Conservation (phyloP, 2,329 filamentous ascomycete genomes). For the Talaromyces sp. region DNA sequence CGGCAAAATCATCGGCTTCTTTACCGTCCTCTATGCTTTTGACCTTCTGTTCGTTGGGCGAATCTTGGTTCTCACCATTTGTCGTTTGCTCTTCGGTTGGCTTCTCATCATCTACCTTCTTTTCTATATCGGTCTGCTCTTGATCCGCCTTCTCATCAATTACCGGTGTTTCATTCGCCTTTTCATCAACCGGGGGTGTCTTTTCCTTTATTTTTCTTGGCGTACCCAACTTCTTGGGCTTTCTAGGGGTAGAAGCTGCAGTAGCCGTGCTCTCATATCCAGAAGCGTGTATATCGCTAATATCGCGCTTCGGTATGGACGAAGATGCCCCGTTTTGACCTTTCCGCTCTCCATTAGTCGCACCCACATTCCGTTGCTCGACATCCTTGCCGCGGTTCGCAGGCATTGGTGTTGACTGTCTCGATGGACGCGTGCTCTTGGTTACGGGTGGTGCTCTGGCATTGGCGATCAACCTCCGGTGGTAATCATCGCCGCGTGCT, state of each 20-base stretch:
- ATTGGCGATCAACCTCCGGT: slow-evolving; percentile 28
- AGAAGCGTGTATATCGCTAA: not conserved
- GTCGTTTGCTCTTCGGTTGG: not conserved
- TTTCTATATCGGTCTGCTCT: not conserved
- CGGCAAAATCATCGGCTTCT: slow-evolving; percentile 1
- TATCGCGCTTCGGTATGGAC: not conserved
- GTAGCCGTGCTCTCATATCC: slow-evolving; percentile 2
- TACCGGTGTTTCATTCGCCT: not conserved
- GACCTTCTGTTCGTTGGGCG: not conserved
- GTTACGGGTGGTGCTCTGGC: slow-evolving; percentile 5
- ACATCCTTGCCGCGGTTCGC: not conserved
- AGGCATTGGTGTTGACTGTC: slow-evolving; percentile 5
- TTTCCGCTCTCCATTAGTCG: not conserved
- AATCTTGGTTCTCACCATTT: too few relatives aligned
- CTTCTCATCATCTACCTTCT: not conserved
- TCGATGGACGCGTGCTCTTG: not conserved
- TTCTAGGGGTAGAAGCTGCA: not conserved
- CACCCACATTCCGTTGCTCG: slow-evolving; percentile 5
- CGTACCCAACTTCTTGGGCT: not conserved
- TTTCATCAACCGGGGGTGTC: not conserved
- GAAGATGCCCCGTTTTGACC: slow-evolving; percentile 7
- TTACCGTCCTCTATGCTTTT: not conserved
- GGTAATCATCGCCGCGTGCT: slow-evolving; percentile 33
- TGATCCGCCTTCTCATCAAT: not conserved
- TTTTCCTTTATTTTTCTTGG: slow-evolving; percentile 1